A percentile compares a stretch with the other conserved stretches of the same genome.
These are phyloP conservation scores for Penicillium alfredii DNA, from an alignment of 495 filamentous ascomycete genomes.

Conservation along the genomic window DNA sequence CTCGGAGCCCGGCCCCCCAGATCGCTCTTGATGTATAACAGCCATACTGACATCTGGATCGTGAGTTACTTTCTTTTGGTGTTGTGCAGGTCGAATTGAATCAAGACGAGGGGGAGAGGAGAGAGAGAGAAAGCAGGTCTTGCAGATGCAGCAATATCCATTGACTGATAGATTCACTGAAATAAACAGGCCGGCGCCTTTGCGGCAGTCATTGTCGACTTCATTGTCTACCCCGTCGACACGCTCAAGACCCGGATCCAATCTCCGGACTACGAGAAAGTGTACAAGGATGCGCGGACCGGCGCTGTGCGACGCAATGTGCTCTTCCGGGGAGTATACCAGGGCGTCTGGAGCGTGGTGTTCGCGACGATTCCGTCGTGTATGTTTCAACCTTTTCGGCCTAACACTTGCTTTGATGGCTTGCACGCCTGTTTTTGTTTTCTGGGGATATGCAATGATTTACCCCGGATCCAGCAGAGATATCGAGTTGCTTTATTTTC, in stretches of 20 bases:
- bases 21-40: constrained; percentile 34
- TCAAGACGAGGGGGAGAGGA: no score
- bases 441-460: no score
- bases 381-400: no score
- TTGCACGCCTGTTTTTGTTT: neutral
- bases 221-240: constrained; percentile 77
- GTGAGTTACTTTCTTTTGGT: constrained; percentile 24
- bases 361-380: constrained; percentile 83
- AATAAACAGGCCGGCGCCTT: constrained; percentile 63
- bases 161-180: neutral
- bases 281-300: constrained; percentile 52
- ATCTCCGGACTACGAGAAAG: constrained; percentile 59
- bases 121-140: no score
- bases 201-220: constrained; percentile 73
- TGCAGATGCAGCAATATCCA: no score
- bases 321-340: constrained; percentile 73
- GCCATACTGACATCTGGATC: constrained; percentile 46
- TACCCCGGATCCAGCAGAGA: no score
- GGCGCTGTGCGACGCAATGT: constrained; percentile 46
- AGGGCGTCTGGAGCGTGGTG: constrained; percentile 82
- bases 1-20: neutral
- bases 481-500: no score
- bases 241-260: constrained; percentile 84
- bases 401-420: no score
- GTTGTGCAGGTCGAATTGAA: no score